Evolutionary conservation across 2,329 filamentous ascomycete genomes (phyloP), one percentile per base, ranked within the genome.

Genomic region (Graphiopsis chlorocephala): DNA sequence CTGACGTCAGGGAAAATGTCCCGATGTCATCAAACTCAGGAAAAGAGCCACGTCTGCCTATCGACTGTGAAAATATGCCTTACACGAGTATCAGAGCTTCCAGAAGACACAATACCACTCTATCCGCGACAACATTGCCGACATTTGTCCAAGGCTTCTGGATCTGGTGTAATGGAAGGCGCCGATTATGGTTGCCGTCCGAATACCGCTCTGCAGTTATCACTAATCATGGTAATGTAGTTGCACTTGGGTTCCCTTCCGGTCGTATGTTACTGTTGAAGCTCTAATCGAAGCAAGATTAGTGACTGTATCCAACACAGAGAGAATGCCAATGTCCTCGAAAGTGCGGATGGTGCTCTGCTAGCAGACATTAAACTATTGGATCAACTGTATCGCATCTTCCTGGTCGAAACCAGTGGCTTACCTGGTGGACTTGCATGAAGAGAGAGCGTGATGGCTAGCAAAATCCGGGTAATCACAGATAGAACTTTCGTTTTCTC

Each of bases 361-460:
- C 26, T 35, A 35, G 28, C 26, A 38, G 53, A n/a, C 20, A 57
- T 57, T 29, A 25, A 57, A 57, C 29, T 14, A 35, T 57, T 29
- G 23, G 53, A 57, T 25, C 26, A 57, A 38, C 28, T 57, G 17
- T 57, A 29, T 35, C 53, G 53, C n/a, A 20, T 57, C 53, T 57
- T 57, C 23, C 53, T 57, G 23, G 33, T 38, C 29, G 53, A 57
- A 20, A 35, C 26, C 28, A 33, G 53, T 38, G 17, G 33, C 26
- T 25, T 29, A 35, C 17, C 29, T 35, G 33, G 33, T 38, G 53
- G 53, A 33, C 23, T n/a, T 33, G 33, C 53, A 33, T 57, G 53
- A 29, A 57, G 53, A 57, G 53, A 57, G 28, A 57, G 33, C 28
- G 53, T 29, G 33, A 38, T 57, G 29, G 53, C 53, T 35, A 35